phyloP scores from a whole-genome alignment of 441 rosid genomes.

The Populus hybrid region DNA sequence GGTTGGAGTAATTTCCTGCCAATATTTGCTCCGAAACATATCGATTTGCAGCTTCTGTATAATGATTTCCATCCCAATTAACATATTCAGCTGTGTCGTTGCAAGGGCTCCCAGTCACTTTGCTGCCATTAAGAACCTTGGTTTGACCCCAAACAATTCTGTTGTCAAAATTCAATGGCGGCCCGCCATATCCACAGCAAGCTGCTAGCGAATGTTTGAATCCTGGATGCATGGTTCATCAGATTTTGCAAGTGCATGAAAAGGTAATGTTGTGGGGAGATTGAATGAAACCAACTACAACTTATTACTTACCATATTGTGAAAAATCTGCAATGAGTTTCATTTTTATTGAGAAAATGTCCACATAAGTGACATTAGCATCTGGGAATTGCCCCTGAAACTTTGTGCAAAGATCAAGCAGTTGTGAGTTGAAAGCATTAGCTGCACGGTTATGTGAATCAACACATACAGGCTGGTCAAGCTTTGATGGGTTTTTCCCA shows the following conservation, averaged over 20 bases:
- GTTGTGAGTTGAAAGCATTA: slow-evolving; percentile 30
- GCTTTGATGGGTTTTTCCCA: slow-evolving; percentile 25
- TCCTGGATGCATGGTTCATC: slow-evolving; percentile 22
- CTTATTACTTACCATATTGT: slow-evolving; percentile 29
- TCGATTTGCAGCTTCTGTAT: slow-evolving; percentile 54
- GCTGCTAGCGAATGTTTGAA: slow-evolving; percentile 47
- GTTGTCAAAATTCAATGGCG: slow-evolving; percentile 47
- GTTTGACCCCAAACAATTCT: slow-evolving; percentile 44
- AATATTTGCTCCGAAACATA: slow-evolving; percentile 34
- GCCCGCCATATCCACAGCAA: slow-evolving; percentile 61
- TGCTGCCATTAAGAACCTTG: slow-evolving; percentile 36
- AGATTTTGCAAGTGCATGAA: neutral
- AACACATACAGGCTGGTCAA: slow-evolving; percentile 42
- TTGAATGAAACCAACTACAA: neutral
- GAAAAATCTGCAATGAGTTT: slow-evolving; percentile 48
- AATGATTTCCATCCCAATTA: slow-evolving; percentile 64
- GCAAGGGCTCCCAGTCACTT: slow-evolving; percentile 35
- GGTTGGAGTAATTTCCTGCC: slow-evolving; percentile 32
- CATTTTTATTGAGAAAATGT: slow-evolving; percentile 52
- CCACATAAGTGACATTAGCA: slow-evolving; percentile 38
- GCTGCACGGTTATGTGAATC: slow-evolving; percentile 40
- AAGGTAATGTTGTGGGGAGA: neutral
- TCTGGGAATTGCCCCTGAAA: slow-evolving; percentile 32
- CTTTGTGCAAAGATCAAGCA: slow-evolving; percentile 31
- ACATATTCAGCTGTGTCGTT: slow-evolving; percentile 38